These are phyloP conservation scores for Aspergillus bridgeri DNA, from an alignment of 495 filamentous ascomycete genomes.

Conservation along the genomic window DNA sequence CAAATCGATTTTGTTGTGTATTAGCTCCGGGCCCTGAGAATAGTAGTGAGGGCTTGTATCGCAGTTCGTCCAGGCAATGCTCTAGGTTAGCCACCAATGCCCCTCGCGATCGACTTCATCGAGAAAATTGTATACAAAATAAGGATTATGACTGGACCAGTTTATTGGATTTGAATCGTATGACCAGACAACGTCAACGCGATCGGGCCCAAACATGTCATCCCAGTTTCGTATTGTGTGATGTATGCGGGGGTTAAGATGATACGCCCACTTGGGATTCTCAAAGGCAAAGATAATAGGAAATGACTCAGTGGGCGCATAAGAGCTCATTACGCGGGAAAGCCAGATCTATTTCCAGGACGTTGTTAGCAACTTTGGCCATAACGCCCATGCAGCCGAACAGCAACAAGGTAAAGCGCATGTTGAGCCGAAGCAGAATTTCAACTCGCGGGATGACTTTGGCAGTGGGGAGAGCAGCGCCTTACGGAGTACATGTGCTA, in stretches of 20 bases:
- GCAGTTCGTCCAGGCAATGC: slow-evolving; percentile 1
- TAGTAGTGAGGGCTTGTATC: background rate
- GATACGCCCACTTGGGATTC: slow-evolving; percentile 24
- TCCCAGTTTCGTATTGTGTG: slow-evolving; percentile 10
- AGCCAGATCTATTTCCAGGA: slow-evolving; percentile 33
- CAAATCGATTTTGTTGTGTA: background rate
- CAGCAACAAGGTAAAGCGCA: slow-evolving; percentile 12
- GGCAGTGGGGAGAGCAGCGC: too few species aligned
- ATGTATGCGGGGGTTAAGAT: slow-evolving; percentile 13
- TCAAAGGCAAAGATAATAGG: slow-evolving; percentile 39
- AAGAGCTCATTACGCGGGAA: slow-evolving; percentile 44
- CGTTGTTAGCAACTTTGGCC: slow-evolving; percentile 1
- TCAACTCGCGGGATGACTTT: too few species aligned
- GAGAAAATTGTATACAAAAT: slow-evolving; percentile 11
- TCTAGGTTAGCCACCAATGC: slow-evolving; percentile 19
- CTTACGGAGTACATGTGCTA: too few species aligned
- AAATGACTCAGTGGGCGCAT: slow-evolving; percentile 27
- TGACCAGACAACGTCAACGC: background rate
- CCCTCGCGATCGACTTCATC: slow-evolving; percentile 11
- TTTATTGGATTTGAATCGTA: slow-evolving; percentile 10
- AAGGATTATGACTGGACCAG: slow-evolving; percentile 21
- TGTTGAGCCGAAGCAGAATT: background rate
- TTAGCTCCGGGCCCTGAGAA: background rate
- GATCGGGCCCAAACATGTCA: background rate
- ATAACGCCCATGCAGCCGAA: slow-evolving; percentile 9